Evolutionary conservation across 192 early-diverging fungal genomes (phyloP).

Genomic region (Jimgerdemannia flammicorona): DNA sequence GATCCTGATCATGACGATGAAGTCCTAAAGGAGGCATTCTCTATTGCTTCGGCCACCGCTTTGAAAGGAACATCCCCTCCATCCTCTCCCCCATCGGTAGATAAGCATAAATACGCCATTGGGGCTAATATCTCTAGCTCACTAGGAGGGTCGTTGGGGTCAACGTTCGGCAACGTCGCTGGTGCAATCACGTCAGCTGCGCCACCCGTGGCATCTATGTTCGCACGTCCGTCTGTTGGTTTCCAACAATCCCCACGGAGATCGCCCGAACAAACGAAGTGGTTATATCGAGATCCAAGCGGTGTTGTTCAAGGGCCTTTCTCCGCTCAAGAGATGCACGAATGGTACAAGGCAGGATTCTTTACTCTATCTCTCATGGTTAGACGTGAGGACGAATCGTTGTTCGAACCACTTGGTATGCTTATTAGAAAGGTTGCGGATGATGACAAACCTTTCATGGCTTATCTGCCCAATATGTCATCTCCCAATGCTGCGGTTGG

Average conservation of each 20-base stretch:
- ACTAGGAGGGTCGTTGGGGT: neutral
- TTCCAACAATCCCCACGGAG: neutral
- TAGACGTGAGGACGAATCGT: conserved; percentile 69
- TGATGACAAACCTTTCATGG: conserved; percentile 69
- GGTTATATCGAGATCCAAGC: conserved; percentile 85
- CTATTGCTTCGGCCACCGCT: conserved; percentile 3
- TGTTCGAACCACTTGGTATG: conserved; percentile 74
- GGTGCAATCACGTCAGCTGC: neutral
- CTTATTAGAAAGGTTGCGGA: conserved; percentile 61
- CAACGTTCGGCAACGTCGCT: neutral
- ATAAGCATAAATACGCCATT: conserved; percentile 6
- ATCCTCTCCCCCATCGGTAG: conserved; percentile 5
- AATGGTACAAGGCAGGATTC: conserved; percentile 88
- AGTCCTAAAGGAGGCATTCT: conserved; percentile 25
- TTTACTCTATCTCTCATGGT: conserved; percentile 80
- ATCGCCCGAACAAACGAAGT: conserved; percentile 41
- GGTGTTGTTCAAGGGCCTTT: conserved; percentile 91
- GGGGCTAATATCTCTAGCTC: neutral
- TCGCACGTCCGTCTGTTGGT: conserved; percentile 3
- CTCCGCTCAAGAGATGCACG: conserved; percentile 86
- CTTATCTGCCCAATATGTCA: conserved; percentile 22
- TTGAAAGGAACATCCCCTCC: conserved; percentile 17
- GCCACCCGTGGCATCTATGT: neutral
- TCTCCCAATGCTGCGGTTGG: neutral
- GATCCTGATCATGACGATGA: conserved; percentile 24